Conservation (phyloP, 768 basidiomycete species). For the Amanita jacksonii region DNA sequence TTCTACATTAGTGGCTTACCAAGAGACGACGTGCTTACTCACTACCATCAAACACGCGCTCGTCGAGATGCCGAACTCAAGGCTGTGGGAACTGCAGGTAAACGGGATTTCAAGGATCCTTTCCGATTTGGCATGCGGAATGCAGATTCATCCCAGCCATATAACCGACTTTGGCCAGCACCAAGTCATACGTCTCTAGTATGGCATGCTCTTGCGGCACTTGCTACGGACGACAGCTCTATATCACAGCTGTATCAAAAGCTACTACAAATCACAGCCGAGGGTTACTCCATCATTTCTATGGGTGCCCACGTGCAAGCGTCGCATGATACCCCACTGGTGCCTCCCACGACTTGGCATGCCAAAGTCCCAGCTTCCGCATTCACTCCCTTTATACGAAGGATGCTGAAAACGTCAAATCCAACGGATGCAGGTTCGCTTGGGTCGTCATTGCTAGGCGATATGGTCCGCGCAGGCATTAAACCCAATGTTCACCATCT, state of each 20-base stretch:
- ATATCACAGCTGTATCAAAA: slow-evolving; percentile 33
- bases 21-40: slow-evolving; percentile 20
- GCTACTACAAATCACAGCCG: slow-evolving; percentile 23
- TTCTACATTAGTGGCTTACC: slow-evolving; percentile 51
- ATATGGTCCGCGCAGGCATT: slow-evolving; percentile 42
- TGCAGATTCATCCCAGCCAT: slow-evolving; percentile 7
- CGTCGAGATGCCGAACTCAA: not conserved
- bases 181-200: slow-evolving; percentile 25
- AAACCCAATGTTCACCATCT: slow-evolving; percentile 37
- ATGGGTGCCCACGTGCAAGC: not conserved
- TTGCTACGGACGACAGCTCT: slow-evolving; percentile 14
- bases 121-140: slow-evolving; percentile 2
- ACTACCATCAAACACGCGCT: slow-evolving; percentile 9
- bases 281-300: slow-evolving; percentile 3
- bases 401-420: slow-evolving; percentile 19
- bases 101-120: not conserved
- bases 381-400: slow-evolving; percentile 47
- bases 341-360: slow-evolving; percentile 22
- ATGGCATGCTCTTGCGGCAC: slow-evolving; percentile 29
- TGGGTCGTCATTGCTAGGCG: slow-evolving; percentile 34
- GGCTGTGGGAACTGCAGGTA: slow-evolving; percentile 5
- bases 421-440: slow-evolving; percentile 8
- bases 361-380: slow-evolving; percentile 19
- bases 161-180: slow-evolving; percentile 23
- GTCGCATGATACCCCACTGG: slow-evolving; percentile 6